phyloP scores from a whole-genome alignment of 148 eudicot genomes.

The Chenopodium formosanum region DNA sequence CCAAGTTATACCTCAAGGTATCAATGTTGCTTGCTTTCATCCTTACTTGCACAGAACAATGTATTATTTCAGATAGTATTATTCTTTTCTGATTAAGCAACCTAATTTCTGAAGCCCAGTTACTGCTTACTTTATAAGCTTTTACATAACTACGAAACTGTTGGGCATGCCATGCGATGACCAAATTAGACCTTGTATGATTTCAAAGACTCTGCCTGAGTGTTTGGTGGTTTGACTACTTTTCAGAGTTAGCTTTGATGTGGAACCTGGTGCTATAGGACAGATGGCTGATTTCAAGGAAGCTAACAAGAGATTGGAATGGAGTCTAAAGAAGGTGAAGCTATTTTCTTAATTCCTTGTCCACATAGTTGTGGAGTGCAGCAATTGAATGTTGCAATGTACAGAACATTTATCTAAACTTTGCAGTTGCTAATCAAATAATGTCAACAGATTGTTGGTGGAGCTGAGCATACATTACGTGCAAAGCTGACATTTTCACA shows the following conservation, averaged over 20 bases:
- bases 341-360: slow-evolving; percentile 12
- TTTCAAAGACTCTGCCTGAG: background rate
- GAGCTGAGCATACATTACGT: slow-evolving; percentile 87
- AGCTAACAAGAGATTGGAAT: slow-evolving; percentile 82
- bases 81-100: background rate
- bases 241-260: slow-evolving; percentile 77
- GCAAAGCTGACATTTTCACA: slow-evolving; percentile 90
- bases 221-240: slow-evolving; percentile 9
- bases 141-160: background rate
- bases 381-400: slow-evolving; percentile 6
- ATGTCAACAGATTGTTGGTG: slow-evolving; percentile 76
- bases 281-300: slow-evolving; percentile 93
- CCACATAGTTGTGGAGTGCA: background rate
- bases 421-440: slow-evolving; percentile 24
- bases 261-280: slow-evolving; percentile 91
- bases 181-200: no score
- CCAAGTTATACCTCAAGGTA: slow-evolving; percentile 79
- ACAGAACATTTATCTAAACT: background rate
- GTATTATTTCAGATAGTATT: background rate
- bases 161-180: background rate
- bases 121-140: background rate
- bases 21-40: slow-evolving; percentile 1
- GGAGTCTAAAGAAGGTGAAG: slow-evolving; percentile 80
- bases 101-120: slow-evolving; percentile 1
- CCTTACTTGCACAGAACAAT: background rate